These are phyloP conservation scores for Exophiala calicioides DNA, from an alignment of 2,329 filamentous ascomycete species.

Conservation along the genomic window DNA sequence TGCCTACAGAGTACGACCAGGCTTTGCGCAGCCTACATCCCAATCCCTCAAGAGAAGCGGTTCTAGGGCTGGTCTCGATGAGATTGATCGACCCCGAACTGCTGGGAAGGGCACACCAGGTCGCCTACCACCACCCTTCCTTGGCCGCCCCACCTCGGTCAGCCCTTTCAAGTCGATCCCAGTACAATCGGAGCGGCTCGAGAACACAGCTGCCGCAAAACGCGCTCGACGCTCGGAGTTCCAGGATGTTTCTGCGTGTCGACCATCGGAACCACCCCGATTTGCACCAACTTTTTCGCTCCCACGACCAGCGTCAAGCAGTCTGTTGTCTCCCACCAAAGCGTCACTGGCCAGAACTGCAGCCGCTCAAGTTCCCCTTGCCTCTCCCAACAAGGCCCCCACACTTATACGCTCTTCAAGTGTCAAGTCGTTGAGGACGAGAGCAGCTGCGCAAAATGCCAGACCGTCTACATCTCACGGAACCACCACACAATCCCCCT, in stretches of 20 bases:
- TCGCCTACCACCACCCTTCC: conserved; percentile 35
- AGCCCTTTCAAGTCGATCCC: conserved; percentile 37
- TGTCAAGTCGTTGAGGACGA: conserved; percentile 57
- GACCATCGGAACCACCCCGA: conserved; percentile 36
- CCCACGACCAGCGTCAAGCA: conserved; percentile 54
- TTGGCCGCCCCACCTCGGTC: conserved; percentile 26
- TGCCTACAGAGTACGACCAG: conserved; percentile 58
- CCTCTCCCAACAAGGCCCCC: conserved; percentile 50
- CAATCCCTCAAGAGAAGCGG: conserved; percentile 54
- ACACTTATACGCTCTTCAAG: conserved; percentile 51
- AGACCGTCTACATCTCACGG: conserved; percentile 32
- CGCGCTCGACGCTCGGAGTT: conserved; percentile 66
- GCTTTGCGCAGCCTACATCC: conserved; percentile 43
- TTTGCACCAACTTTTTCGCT: conserved; percentile 34
- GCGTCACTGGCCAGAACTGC: conserved; percentile 66
- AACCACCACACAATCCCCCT: background rate
- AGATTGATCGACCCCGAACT: conserved; percentile 46
- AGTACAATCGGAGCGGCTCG: conserved; percentile 33
- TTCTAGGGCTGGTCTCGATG: conserved; percentile 67
- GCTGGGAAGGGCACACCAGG: conserved; percentile 43
- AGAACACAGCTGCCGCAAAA: conserved; percentile 58
- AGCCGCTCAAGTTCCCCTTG: conserved; percentile 57
- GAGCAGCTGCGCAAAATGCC: conserved; percentile 33
- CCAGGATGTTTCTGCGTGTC: conserved; percentile 69
- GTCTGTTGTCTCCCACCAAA: conserved; percentile 76